Conservation (phyloP, 192 early-diverging fungal genomes). For the Chytriomyces confervae region DNA sequence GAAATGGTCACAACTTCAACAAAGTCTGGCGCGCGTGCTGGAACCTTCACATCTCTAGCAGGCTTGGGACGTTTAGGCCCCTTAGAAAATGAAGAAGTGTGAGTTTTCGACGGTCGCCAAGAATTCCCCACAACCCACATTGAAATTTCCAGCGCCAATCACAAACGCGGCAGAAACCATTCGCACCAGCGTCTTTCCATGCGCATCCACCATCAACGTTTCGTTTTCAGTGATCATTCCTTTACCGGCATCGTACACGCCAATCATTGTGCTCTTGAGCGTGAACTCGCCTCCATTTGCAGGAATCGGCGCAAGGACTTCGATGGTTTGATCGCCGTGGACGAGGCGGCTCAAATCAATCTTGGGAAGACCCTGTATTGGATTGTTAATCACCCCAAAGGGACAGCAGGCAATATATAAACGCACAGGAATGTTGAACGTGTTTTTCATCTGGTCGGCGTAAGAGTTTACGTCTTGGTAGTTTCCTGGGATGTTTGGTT, state of each 20-base stretch:
- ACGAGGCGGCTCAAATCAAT: constrained; percentile 73
- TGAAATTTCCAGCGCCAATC: constrained; percentile 72
- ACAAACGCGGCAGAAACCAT: constrained; percentile 69
- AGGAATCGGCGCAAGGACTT: constrained; percentile 66
- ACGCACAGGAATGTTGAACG: constrained; percentile 33
- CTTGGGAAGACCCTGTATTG: constrained; percentile 64
- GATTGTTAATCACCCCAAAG: not conserved
- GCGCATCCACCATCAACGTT: constrained; percentile 53
- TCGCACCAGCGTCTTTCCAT: constrained; percentile 37
- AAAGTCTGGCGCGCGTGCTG: constrained; percentile 67
- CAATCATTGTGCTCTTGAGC: constrained; percentile 57
- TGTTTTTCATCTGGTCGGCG: constrained; percentile 43
- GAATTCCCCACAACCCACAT: constrained; percentile 43
- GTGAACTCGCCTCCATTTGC: constrained; percentile 61
- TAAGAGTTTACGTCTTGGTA: constrained; percentile 63
- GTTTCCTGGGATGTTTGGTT: constrained; percentile 53
- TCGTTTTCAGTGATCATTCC: constrained; percentile 76
- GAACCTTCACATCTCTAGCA: constrained; percentile 42
- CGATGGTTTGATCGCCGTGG: constrained; percentile 76
- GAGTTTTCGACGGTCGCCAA: not conserved
- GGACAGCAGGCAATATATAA: no score
- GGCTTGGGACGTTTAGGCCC: constrained; percentile 75
- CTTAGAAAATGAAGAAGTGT: constrained; percentile 20
- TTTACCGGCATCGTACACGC: constrained; percentile 78
- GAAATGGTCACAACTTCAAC: constrained; percentile 51